Evolutionary conservation across 2,329 filamentous ascomycete species (phyloP).

Genomic region (Pestalotiopsis fici): DNA sequence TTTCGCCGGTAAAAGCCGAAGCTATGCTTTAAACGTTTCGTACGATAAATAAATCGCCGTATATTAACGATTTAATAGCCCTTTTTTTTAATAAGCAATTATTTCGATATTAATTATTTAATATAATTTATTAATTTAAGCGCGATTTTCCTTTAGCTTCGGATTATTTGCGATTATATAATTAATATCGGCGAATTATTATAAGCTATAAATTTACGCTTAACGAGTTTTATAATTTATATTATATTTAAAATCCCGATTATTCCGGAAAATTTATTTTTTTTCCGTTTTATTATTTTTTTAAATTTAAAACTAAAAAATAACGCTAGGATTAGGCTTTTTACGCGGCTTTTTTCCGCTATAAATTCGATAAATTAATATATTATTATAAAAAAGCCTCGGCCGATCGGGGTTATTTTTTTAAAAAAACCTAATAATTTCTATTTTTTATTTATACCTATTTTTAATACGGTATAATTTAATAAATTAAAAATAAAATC

Average conservation of each 20-base stretch:
- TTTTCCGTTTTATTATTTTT: background rate
- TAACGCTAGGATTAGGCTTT: background rate
- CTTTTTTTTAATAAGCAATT: background rate
- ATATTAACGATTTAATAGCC: background rate
- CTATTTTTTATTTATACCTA: background rate
- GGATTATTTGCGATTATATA: background rate
- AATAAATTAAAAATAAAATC: background rate
- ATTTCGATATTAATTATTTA: background rate
- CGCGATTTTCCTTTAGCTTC: background rate
- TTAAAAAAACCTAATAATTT: background rate
- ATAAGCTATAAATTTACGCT: background rate
- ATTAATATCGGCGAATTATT: background rate
- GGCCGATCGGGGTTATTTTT: background rate
- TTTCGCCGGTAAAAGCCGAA: background rate
- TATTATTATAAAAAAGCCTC: background rate
- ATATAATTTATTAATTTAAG: background rate
- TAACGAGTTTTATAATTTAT: background rate
- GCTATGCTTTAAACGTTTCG: background rate
- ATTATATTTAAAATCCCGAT: background rate
- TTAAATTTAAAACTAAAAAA: background rate
- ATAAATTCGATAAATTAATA: background rate
- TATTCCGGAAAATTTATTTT: background rate
- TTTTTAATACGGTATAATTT: background rate
- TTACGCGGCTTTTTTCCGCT: background rate
- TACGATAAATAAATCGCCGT: background rate